Conservation (phyloP, 805 yeast species). For the Suhomyces xylopsoci region DNA sequence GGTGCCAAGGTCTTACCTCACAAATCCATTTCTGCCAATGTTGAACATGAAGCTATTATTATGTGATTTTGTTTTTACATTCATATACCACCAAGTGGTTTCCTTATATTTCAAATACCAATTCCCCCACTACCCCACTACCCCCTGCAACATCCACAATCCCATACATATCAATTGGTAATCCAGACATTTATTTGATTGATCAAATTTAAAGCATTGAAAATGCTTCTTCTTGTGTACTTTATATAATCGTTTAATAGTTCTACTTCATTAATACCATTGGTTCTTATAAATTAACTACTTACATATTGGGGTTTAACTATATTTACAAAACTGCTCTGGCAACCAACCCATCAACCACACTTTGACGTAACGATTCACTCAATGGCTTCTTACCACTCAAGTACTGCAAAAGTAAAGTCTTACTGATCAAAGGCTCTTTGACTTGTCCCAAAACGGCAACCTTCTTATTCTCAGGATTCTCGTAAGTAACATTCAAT, state of each 20-base stretch:
- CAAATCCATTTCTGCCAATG: conserved; percentile 92
- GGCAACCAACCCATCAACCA: conserved; percentile 32
- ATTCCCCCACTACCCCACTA: background rate
- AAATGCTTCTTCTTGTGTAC: conserved; percentile 1
- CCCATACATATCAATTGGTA: background rate
- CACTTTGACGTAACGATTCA: conserved; percentile 47
- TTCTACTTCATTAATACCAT: background rate
- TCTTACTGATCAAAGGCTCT: conserved; percentile 59
- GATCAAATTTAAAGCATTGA: background rate
- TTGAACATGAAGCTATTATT: conserved; percentile 96
- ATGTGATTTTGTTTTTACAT: conserved; percentile 54
- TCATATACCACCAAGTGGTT: background rate
- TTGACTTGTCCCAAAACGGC: conserved; percentile 55
- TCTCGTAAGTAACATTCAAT: conserved; percentile 23
- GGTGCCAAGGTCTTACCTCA: conserved; percentile 99
- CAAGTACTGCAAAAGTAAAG: conserved; percentile 74
- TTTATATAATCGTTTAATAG: conserved; percentile 1
- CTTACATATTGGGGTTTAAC: background rate
- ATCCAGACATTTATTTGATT: background rate
- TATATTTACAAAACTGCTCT: background rate
- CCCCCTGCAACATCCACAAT: background rate
- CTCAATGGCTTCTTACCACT: conserved; percentile 67
- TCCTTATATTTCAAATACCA: background rate
- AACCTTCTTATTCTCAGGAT: conserved; percentile 26
- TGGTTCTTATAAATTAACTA: background rate